Base-by-base conservation (phyloP, 257 asterid species). In the Salvia hispanica region DNA sequence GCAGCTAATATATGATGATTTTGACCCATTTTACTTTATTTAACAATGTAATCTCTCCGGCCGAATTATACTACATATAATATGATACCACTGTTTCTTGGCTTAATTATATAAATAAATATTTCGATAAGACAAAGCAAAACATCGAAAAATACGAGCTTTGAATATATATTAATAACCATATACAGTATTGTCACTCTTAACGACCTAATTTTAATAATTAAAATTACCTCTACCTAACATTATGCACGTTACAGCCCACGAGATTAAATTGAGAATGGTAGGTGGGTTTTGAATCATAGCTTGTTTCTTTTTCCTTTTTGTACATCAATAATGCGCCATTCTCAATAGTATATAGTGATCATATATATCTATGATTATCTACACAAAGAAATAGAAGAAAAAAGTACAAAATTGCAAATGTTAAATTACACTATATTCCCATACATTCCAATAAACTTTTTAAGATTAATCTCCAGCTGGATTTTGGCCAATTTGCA, bases 241-340 rank as follows among this genome's bases (percentile, higher is more conserved):
- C 36, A 5, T 1, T 47, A 64, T 31, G 36, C 60, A 48, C 9
- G 11, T 37, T 65, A 6, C 16, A 34, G 16, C 10, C 16, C n/a
- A 36, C 9, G 14, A 5, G 4, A 34, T 34, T 34, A 15, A 15
- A 15, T 51, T 0, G 45, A 18, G 69, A 47, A 64, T 46, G 69
- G 69, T 64, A 47, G 69, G 58, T 64, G 58, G 58, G 58, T 4
- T 28, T 28, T 14, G 11, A 5, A 56, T 28, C 42, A 6, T 14
- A n/a, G n/a, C 4, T 39, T 55, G 8, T 31, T 31, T 12, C 14
- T 8, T 37, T 9, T 14, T 34, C 5, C 6, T 6, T 1, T 64
- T 34, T 64, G 34, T 6, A 15, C 15, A 18, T 65, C 21, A 51
- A 9, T 64, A 33, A 14, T 42, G 9, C 44, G 28, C 7, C 14